These are phyloP conservation scores for Medicago truncatula DNA, from an alignment of 306 rosid species.

Conservation along the genomic window DNA sequence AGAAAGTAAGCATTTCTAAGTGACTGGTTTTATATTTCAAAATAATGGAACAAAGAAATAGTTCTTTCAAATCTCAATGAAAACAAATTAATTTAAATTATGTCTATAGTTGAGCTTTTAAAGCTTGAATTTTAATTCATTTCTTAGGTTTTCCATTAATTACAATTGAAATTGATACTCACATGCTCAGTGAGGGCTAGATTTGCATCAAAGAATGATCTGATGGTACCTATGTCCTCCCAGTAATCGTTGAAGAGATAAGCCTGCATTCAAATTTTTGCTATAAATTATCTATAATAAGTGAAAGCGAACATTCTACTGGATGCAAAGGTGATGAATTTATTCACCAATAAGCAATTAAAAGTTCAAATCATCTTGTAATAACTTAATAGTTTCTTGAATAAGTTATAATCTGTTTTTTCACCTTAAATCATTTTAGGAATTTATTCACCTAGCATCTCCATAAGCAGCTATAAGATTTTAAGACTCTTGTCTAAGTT, in stretches of 20 bases:
- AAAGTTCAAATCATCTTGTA: not conserved
- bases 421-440: too few species aligned
- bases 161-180: conserved; percentile 46
- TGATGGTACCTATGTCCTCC: conserved; percentile 97
- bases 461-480: too few species aligned
- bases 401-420: too few species aligned
- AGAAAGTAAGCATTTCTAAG: conserved; percentile 14
- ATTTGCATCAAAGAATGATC: conserved; percentile 95
- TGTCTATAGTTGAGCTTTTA: conserved; percentile 23
- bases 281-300: conserved; percentile 24
- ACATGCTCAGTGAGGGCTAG: conserved; percentile 93
- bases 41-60: conserved; percentile 19
- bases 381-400: not conserved
- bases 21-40: conserved; percentile 36
- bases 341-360: too few species aligned
- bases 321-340: conserved; percentile 9
- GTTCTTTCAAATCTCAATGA: conserved; percentile 22
- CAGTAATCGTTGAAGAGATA: conserved; percentile 95
- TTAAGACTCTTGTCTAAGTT: not conserved
- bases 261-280: conserved; percentile 63
- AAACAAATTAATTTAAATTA: conserved; percentile 9
- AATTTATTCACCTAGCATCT: too few species aligned
- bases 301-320: conserved; percentile 31
- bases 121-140: conserved; percentile 17
- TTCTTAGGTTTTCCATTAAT: conserved; percentile 32